These are phyloP conservation scores for Hypoxylon sp. DNA, from an alignment of 2,329 filamentous ascomycete genomes.

Conservation along the genomic window DNA sequence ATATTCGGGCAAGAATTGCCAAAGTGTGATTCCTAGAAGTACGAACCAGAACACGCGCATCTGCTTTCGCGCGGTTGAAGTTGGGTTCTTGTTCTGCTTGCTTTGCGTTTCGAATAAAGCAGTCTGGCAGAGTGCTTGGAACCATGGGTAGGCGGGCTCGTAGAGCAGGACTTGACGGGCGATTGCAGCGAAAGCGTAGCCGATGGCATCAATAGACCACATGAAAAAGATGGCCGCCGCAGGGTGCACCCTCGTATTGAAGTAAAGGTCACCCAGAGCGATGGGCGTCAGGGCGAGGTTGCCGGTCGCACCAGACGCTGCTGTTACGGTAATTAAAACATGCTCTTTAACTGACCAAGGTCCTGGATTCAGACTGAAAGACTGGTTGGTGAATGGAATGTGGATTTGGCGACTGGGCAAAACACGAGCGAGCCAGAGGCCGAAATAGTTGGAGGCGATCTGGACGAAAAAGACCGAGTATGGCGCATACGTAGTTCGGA, in stretches of 20 bases:
- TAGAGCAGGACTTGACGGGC: slow-evolving; percentile 71
- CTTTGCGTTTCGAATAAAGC: slow-evolving; percentile 72
- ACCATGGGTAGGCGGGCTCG: slow-evolving; percentile 71
- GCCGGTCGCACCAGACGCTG: slow-evolving; percentile 67
- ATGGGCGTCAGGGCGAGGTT: slow-evolving; percentile 68
- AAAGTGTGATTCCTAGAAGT: slow-evolving; percentile 67
- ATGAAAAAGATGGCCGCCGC: slow-evolving; percentile 73
- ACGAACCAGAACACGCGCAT: slow-evolving; percentile 71
- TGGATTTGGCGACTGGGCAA: slow-evolving; percentile 64
- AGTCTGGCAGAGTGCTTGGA: slow-evolving; percentile 67
- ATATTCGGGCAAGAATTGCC: slow-evolving; percentile 75
- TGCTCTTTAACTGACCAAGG: slow-evolving; percentile 72
- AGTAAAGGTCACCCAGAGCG: slow-evolving; percentile 71
- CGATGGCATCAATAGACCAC: slow-evolving; percentile 70
- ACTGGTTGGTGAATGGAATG: slow-evolving; percentile 63
- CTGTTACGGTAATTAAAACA: slow-evolving; percentile 69
- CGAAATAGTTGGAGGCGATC: slow-evolving; percentile 70
- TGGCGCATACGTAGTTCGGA: slow-evolving; percentile 69
- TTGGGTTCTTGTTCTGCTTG: slow-evolving; percentile 66
- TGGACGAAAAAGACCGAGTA: slow-evolving; percentile 76
- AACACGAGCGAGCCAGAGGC: slow-evolving; percentile 66
- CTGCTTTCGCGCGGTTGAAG: slow-evolving; percentile 65
- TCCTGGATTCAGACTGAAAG: slow-evolving; percentile 69
- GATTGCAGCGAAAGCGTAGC: slow-evolving; percentile 72
- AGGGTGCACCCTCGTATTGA: slow-evolving; percentile 66